phyloP scores from a whole-genome alignment of 257 asterid genomes.

The Penstemon barbatus region DNA sequence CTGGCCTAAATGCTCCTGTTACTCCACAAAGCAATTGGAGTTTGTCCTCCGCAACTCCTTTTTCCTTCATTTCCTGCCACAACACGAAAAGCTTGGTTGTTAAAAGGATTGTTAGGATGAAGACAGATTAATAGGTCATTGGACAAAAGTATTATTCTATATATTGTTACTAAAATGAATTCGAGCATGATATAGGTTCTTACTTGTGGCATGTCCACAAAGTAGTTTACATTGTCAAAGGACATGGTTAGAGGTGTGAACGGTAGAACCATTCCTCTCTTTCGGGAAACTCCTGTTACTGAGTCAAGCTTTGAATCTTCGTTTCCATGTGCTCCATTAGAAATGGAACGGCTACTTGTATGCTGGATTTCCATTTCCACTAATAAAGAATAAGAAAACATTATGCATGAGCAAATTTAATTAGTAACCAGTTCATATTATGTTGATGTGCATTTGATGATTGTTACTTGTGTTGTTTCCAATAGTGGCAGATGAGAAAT shows the following conservation, averaged over 20 bases:
- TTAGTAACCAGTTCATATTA: background rate
- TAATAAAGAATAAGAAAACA: constrained; percentile 24
- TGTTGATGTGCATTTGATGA: background rate
- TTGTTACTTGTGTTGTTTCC: constrained; percentile 60
- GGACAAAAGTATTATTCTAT: no score
- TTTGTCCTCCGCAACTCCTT: constrained; percentile 60
- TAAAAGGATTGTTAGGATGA: no score
- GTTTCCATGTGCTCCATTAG: background rate
- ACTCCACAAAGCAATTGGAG: constrained; percentile 62
- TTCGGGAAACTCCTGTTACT: constrained; percentile 40
- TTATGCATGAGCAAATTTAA: constrained; percentile 9
- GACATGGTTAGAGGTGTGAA: constrained; percentile 71
- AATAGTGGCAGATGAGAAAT: constrained; percentile 41
- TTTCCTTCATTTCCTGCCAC: constrained; percentile 66
- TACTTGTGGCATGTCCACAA: constrained; percentile 69
- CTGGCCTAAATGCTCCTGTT: constrained; percentile 74
- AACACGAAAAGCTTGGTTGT: background rate
- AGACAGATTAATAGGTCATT: no score
- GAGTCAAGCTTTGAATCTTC: constrained; percentile 21
- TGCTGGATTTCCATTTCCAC: constrained; percentile 66
- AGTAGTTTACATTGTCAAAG: constrained; percentile 64
- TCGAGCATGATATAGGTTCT: constrained; percentile 21
- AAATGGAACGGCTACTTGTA: constrained; percentile 46
- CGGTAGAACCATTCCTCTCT: constrained; percentile 78
- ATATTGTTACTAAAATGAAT: background rate